Conservation (phyloP, 2,329 filamentous ascomycete species). For the Neodidymelliopsis sp. region DNA sequence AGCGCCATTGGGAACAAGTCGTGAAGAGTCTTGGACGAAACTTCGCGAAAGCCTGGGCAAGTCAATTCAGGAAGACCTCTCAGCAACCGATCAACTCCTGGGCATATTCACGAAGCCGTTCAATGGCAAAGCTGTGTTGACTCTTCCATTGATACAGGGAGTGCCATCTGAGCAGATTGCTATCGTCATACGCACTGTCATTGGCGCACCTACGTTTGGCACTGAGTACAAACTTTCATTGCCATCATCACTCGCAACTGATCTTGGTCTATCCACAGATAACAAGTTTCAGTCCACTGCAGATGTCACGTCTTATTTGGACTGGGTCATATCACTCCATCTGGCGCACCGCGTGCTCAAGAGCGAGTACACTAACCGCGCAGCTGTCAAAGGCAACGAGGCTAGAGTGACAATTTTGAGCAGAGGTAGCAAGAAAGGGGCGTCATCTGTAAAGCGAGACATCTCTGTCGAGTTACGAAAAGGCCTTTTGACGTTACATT, state of each 20-base stretch:
- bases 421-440: constrained; percentile 30
- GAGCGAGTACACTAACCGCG: constrained; percentile 30
- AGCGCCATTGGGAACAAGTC: constrained; percentile 33
- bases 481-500: constrained; percentile 26
- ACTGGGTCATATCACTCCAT: constrained; percentile 44
- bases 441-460: constrained; percentile 23
- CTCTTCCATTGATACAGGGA: constrained; percentile 32
- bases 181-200: constrained; percentile 41
- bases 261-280: constrained; percentile 39
- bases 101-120: constrained; percentile 40
- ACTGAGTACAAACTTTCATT: constrained; percentile 45
- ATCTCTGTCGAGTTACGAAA: constrained; percentile 30
- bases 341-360: constrained; percentile 40
- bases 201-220: constrained; percentile 45
- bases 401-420: constrained; percentile 33
- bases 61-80: constrained; percentile 34
- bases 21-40: constrained; percentile 38
- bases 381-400: constrained; percentile 28
- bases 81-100: constrained; percentile 43
- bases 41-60: constrained; percentile 40
- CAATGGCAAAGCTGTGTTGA: constrained; percentile 38
- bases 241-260: constrained; percentile 35
- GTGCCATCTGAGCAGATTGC: constrained; percentile 31
- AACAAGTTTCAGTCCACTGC: constrained; percentile 39
- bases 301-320: constrained; percentile 42